Evolutionary conservation across 2,329 filamentous ascomycete species (phyloP), one percentile per base, ranked within the genome.

Genomic region (Trichoderma aggressivum): DNA sequence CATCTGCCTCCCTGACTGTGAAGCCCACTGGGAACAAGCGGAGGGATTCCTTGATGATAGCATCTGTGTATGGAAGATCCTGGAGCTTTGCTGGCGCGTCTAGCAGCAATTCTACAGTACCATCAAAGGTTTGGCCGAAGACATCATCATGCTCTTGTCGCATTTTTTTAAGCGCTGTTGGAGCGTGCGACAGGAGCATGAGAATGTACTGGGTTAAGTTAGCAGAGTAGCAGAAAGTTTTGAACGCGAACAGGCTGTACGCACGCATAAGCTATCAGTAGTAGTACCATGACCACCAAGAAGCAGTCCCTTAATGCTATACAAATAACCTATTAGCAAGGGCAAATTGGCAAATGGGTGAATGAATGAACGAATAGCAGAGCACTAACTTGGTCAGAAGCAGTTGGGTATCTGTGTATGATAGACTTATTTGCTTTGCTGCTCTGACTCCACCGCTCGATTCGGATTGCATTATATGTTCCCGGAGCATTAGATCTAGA

Each of bases 401-500:
- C 39, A 47, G 4, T 4, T 47, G 39, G 18, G 39, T 47, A 47
- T 47, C 39, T 7, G 39, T 47, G 18, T n/a, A 0, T 47, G 39
- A 47, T 47, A 47, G 39, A 47, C 3, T 47, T 2, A 47, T 47
- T 47, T 47, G 39, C 39, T 18, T n/a, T 47, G 16, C 1, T n/a
- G 39, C n/a, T 18, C n/a, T 47, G 1, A 7, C 18, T 47, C 16
- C 18, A 3, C 39, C 12, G 21, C 24, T 24, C n/a, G 50, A 24
- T 24, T 24, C 50, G 4, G 50, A 55, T 55, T 24, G 24, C 21
- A 55, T 16, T 18, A 47, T 32, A 6, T 74, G 71, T 55, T 77
- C 75, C 5, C 76, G 72, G 8, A 77, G 73, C 59, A 77, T 74
- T 1, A 77, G 70, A 21, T 77, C 74, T 63, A 77, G 12, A 14